Percentiles rank a stretch among this genome's conserved stretches.
phyloP scores from a whole-genome alignment of 352 stramenopile genomes.

The Hyphochytrium catenoides region DNA sequence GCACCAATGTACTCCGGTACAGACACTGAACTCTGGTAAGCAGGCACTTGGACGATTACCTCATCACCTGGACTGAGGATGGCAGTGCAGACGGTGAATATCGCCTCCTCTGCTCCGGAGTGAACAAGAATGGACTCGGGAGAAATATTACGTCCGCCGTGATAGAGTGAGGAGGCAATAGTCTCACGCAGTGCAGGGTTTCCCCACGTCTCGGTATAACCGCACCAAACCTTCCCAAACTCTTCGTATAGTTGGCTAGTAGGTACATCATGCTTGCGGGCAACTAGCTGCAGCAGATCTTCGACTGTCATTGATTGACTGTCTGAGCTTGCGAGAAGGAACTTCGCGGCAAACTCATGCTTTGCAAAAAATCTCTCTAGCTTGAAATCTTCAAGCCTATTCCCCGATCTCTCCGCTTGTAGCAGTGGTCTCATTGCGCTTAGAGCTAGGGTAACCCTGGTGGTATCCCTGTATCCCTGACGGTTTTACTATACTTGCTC shows the following conservation, averaged over 20 bases:
- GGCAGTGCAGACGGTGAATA: slow-evolving; percentile 23
- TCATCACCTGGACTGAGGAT: slow-evolving; percentile 21
- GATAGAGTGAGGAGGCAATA: slow-evolving; percentile 15
- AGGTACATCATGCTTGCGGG: no score
- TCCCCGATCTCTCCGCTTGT: no score
- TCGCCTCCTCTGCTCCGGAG: slow-evolving; percentile 33
- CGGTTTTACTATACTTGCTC: no score
- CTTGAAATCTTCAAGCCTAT: slow-evolving; percentile 12
- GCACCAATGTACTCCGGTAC: slow-evolving; percentile 12
- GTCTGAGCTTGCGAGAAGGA: slow-evolving; percentile 17
- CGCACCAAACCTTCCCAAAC: slow-evolving; percentile 16
- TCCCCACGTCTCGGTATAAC: slow-evolving; percentile 20
- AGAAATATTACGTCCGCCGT: slow-evolving; percentile 17
- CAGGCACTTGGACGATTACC: slow-evolving; percentile 19
- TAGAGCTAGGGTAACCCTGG: no score
- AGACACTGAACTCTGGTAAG: slow-evolving; percentile 20
- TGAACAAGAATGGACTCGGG: no score
- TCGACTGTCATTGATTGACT: slow-evolving; percentile 15
- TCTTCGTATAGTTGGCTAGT: no score
- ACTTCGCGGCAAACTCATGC: slow-evolving; percentile 20
- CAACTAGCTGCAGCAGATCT: slow-evolving; percentile 16
- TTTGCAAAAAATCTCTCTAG: slow-evolving; percentile 24
- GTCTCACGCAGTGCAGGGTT: slow-evolving; percentile 16
- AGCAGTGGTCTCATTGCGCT: no score
- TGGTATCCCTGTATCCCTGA: no score